Base-by-base conservation (phyloP, 2,329 filamentous ascomycete species). In the Rasamsonia emersonii region DNA sequence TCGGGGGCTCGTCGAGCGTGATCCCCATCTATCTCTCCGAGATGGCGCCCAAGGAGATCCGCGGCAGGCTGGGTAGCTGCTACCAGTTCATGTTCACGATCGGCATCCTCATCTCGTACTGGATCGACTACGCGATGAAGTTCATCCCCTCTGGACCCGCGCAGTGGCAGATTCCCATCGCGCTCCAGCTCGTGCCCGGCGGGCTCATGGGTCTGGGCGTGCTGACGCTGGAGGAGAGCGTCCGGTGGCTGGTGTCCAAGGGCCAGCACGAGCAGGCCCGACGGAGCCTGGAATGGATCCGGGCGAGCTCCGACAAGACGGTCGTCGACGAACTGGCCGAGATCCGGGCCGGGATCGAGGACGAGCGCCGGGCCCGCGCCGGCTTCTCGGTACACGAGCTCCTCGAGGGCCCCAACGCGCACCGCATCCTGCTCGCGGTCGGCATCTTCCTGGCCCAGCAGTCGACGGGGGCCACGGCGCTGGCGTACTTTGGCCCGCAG, bases 141-240 rank as follows among this genome's bases (percentile, higher is more conserved):
- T 45, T 44, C 13, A 44, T 51, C 35, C 29, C 41, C 3, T 19
- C 37, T 3, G 55, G 24, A 4, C 40, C 63, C 0, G 49, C 49
- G 2, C 70, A 75, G 50, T 75, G 70, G 72, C 70, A 73, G 48
- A 62, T 74, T 17, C 71, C 70, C 1, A 62, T 75, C 32, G 70
- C 65, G 0, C 52, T 74, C 3, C 69, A 72, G 41, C 53, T 72
- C 5, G 47, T 66, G 0, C 66, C 66, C 0, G 67, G 65, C 0
- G 62, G 50, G 1, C 37, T 70, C 1, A 62, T 72, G 28, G 66
- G 64, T 0, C 31, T 70, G 1, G 67, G 68, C 2, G 64, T 69
- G 56, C 43, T 70, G 8, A 64, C 63, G 1, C 45, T 71, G 1
- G 59, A 62, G 9, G 69, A 72, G 42, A 70, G 65, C 25, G 59